These are phyloP conservation scores for Royoungia palumana DNA, from an alignment of 768 basidiomycete genomes.

Conservation along the genomic window DNA sequence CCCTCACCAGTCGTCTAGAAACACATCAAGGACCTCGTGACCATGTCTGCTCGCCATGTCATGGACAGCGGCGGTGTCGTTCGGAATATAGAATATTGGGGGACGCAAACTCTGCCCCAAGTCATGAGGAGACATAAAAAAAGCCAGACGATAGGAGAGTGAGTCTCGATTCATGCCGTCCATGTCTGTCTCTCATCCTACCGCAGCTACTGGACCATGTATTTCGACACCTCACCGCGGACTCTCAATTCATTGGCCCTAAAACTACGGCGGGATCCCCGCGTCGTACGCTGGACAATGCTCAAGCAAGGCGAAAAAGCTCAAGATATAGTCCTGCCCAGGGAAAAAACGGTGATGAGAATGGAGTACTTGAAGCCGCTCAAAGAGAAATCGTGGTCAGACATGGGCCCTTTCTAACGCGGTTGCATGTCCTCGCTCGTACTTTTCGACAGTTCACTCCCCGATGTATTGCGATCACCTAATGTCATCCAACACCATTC, in stretches of 20 bases:
- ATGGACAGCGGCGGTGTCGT: constrained; percentile 79
- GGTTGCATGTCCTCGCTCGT: not conserved
- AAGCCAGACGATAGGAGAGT: constrained; percentile 70
- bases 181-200: constrained; percentile 4
- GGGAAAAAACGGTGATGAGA: constrained; percentile 41
- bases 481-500: not conserved
- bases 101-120: constrained; percentile 69
- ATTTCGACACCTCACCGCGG: constrained; percentile 82
- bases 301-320: constrained; percentile 73
- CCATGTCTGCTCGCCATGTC: constrained; percentile 65
- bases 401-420: constrained; percentile 13
- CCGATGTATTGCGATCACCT: not conserved
- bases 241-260: constrained; percentile 61
- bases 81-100: constrained; percentile 72
- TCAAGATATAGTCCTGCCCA: constrained; percentile 59
- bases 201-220: constrained; percentile 82
- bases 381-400: constrained; percentile 28
- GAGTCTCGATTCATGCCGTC: constrained; percentile 34
- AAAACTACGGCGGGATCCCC: constrained; percentile 73
- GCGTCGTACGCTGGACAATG: constrained; percentile 79
- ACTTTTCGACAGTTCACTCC: not conserved
- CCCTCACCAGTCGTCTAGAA: constrained; percentile 37
- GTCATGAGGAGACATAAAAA: constrained; percentile 64
- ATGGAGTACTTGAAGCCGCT: constrained; percentile 23
- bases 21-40: constrained; percentile 73